Evolutionary conservation across 306 rosid genomes (phyloP).

Genomic region (Myrica gale): DNA sequence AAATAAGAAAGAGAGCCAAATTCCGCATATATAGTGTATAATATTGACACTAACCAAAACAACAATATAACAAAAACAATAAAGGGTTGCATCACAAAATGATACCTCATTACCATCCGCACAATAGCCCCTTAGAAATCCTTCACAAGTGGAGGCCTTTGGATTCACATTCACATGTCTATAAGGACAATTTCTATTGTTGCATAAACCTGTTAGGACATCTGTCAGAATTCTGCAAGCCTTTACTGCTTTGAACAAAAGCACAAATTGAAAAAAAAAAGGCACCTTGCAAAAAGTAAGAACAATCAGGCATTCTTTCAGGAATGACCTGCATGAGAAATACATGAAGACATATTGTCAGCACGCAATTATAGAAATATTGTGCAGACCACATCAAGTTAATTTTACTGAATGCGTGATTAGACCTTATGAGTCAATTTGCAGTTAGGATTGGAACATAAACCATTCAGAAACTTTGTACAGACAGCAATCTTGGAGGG

Average conservation of each 20-base stretch:
- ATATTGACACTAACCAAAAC: background rate
- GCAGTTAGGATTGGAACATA: constrained; percentile 83
- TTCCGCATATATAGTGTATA: background rate
- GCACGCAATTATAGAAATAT: constrained; percentile 23
- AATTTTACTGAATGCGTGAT: constrained; percentile 27
- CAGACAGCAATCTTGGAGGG: constrained; percentile 95
- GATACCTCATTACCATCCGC: constrained; percentile 88
- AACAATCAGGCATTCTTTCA: constrained; percentile 96
- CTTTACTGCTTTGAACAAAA: constrained; percentile 21
- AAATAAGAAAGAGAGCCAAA: constrained; percentile 1
- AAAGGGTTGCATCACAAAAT: constrained; percentile 12
- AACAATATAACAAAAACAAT: background rate
- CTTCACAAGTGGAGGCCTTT: constrained; percentile 79
- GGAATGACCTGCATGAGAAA: constrained; percentile 76
- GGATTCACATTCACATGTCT: constrained; percentile 96
- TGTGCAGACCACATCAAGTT: constrained; percentile 35
- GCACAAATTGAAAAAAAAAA: constrained; percentile 11
- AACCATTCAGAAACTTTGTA: constrained; percentile 89
- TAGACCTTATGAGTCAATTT: constrained; percentile 94
- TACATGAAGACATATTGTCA: constrained; percentile 26
- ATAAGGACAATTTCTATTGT: constrained; percentile 74
- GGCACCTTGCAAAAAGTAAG: constrained; percentile 85
- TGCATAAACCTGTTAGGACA: constrained; percentile 83
- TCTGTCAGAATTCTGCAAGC: constrained; percentile 43
- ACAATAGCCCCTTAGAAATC: constrained; percentile 92